Conservation (phyloP, 2,329 filamentous ascomycete genomes). For the Drechmeria coniospora region DNA sequence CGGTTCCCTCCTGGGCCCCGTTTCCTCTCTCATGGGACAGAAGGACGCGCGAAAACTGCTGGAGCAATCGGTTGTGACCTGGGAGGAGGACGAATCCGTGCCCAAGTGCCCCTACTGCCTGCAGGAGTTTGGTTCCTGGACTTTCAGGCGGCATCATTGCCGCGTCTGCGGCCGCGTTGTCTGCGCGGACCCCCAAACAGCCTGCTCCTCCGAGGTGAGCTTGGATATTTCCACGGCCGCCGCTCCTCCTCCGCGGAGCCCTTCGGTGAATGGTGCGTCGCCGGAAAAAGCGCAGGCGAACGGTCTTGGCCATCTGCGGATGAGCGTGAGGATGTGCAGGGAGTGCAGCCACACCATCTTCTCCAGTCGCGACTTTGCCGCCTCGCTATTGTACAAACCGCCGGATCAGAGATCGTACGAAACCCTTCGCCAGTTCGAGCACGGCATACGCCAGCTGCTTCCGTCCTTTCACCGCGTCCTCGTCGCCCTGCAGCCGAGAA, state of each 20-base stretch:
- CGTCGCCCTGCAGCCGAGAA: constrained; percentile 47
- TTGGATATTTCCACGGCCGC: too few relatives aligned
- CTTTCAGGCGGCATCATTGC: constrained; percentile 87
- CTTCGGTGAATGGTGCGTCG: constrained; percentile 12
- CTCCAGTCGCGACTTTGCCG: constrained; percentile 59
- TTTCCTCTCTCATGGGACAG: constrained; percentile 47
- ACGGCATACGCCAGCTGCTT: constrained; percentile 66
- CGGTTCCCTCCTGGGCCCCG: constrained; percentile 41
- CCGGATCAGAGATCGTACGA: constrained; percentile 68
- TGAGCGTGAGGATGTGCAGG: constrained; percentile 84
- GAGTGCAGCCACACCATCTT: constrained; percentile 58
- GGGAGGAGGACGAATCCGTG: constrained; percentile 82
- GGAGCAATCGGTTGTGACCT: constrained; percentile 85
- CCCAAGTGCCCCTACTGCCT: constrained; percentile 81
- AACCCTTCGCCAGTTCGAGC: constrained; percentile 73
- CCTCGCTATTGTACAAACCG: constrained; percentile 51
- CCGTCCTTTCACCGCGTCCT: constrained; percentile 74
- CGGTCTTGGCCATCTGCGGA: constrained; percentile 36
- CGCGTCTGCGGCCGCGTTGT: constrained; percentile 86
- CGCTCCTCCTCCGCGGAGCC: too few relatives aligned
- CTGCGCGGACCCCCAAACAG: constrained; percentile 73
- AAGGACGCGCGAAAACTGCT: constrained; percentile 64
- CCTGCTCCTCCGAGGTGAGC: constrained; percentile 71
- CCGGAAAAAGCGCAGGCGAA: constrained; percentile 25
- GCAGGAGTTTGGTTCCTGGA: constrained; percentile 87